phyloP scores from a whole-genome alignment of 2,329 filamentous ascomycete species.

The Berkeleyomyces rouxiae region DNA sequence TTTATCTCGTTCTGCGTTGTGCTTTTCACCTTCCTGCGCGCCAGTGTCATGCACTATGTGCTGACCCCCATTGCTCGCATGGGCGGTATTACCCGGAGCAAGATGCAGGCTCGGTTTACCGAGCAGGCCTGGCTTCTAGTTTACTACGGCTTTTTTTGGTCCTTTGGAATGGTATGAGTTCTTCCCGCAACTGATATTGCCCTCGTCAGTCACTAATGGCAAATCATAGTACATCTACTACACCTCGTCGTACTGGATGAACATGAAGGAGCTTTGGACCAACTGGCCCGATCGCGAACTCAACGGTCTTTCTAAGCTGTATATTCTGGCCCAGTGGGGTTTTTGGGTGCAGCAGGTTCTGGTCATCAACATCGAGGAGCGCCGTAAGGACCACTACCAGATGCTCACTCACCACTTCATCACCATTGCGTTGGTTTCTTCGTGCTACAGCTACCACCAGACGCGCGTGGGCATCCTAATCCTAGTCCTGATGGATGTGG shows the following conservation, averaged over 20 bases:
- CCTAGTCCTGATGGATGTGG: conserved; percentile 81
- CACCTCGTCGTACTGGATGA: conserved; percentile 61
- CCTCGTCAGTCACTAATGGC: background rate
- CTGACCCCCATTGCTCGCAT: conserved; percentile 59
- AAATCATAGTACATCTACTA: conserved; percentile 56
- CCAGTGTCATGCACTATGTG: conserved; percentile 72
- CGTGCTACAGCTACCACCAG: conserved; percentile 74
- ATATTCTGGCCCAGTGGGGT: conserved; percentile 75
- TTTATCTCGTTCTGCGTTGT: conserved; percentile 66
- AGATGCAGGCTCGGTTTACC: conserved; percentile 67
- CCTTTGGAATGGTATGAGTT: conserved; percentile 57
- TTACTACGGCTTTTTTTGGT: conserved; percentile 72
- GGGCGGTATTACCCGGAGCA: conserved; percentile 57
- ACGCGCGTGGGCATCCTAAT: conserved; percentile 80
- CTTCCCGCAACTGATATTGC: background rate
- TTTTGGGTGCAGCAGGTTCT: conserved; percentile 93
- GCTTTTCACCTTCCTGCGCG: conserved; percentile 73
- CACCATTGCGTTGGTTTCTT: conserved; percentile 63
- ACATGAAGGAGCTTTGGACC: conserved; percentile 64
- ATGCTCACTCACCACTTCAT: conserved; percentile 94
- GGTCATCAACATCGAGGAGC: conserved; percentile 86
- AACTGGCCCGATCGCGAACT: conserved; percentile 70
- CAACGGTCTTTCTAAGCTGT: conserved; percentile 61
- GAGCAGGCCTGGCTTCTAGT: conserved; percentile 86
- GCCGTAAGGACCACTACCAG: conserved; percentile 85